Percentiles rank a stretch among this genome's conserved stretches.
Evolutionary conservation across 352 stramenopile species (phyloP).

Genomic region (Globisporangium apiculatum): DNA sequence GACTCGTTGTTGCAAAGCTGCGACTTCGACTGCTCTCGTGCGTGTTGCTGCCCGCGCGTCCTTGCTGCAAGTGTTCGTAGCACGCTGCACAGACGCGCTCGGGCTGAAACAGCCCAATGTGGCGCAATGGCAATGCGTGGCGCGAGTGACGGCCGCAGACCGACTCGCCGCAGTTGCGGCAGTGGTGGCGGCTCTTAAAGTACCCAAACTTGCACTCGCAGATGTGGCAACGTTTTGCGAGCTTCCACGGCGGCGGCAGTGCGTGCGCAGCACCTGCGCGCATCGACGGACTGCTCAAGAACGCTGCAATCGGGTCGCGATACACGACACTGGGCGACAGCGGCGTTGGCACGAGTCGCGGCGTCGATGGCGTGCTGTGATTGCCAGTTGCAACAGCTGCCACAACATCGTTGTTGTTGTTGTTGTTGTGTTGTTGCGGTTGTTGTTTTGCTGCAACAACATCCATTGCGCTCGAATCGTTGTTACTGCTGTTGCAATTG

Average conservation of each 20-base stretch:
- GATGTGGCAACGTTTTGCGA: slow-evolving; percentile 46
- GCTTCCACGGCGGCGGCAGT: slow-evolving; percentile 42
- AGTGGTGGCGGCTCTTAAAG: slow-evolving; percentile 76
- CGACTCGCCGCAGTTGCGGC: slow-evolving; percentile 70
- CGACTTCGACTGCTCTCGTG: slow-evolving; percentile 5
- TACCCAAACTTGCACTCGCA: slow-evolving; percentile 74
- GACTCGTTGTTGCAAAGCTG: slow-evolving; percentile 3
- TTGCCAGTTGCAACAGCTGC: no score
- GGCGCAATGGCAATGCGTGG: slow-evolving; percentile 49
- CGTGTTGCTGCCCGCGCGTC: slow-evolving; percentile 8
- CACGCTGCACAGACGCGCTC: slow-evolving; percentile 64
- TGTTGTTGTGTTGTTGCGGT: not conserved
- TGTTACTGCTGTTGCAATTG: not conserved
- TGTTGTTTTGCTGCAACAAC: not conserved
- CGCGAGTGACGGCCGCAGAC: slow-evolving; percentile 70
- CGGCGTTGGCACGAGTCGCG: not conserved
- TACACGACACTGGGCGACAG: not conserved
- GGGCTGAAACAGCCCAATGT: slow-evolving; percentile 42
- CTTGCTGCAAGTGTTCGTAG: slow-evolving; percentile 47
- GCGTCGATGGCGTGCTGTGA: no score
- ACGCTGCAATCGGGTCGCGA: slow-evolving; percentile 14
- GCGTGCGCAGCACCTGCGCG: slow-evolving; percentile 12
- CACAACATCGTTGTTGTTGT: not conserved
- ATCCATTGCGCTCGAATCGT: no score
- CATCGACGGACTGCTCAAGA: slow-evolving; percentile 10